These are phyloP conservation scores for Obba rivulosa DNA, from an alignment of 768 basidiomycete species.

Conservation along the genomic window DNA sequence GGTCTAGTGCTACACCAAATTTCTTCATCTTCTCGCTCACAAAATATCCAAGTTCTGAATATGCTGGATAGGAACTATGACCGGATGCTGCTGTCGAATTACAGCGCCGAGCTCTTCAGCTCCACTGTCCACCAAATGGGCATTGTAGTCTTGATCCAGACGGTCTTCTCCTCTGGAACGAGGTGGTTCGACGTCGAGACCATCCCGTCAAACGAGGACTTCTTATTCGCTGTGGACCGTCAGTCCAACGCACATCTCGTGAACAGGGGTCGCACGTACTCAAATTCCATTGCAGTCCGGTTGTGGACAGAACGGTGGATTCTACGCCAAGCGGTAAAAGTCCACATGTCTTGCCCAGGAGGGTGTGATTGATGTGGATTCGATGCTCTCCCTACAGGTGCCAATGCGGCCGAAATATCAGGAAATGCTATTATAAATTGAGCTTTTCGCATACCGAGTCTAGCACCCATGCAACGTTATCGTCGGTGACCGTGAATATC, in stretches of 20 bases:
- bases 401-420: not conserved
- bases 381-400: slow-evolving; percentile 71
- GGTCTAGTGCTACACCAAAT: too few species aligned
- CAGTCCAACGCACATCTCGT: not conserved
- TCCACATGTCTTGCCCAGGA: slow-evolving; percentile 87
- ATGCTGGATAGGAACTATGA: too few species aligned
- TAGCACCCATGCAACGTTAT: slow-evolving; percentile 88
- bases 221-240: slow-evolving; percentile 39
- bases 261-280: slow-evolving; percentile 37
- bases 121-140: slow-evolving; percentile 93
- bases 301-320: slow-evolving; percentile 70
- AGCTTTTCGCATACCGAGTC: slow-evolving; percentile 44
- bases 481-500: slow-evolving; percentile 81
- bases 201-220: slow-evolving; percentile 78
- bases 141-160: slow-evolving; percentile 70
- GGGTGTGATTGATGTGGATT: slow-evolving; percentile 66
- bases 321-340: slow-evolving; percentile 89
- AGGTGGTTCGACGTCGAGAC: slow-evolving; percentile 95
- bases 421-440: not conserved
- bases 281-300: slow-evolving; percentile 86
- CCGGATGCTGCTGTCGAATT: not conserved
- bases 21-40: too few species aligned
- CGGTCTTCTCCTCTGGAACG: slow-evolving; percentile 53
- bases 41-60: too few species aligned
- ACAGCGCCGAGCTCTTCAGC: slow-evolving; percentile 27